Percentiles rank a stretch among this genome's conserved stretches.
Conservation (phyloP, 257 asterid genomes). For the Eucommia ulmoides region DNA sequence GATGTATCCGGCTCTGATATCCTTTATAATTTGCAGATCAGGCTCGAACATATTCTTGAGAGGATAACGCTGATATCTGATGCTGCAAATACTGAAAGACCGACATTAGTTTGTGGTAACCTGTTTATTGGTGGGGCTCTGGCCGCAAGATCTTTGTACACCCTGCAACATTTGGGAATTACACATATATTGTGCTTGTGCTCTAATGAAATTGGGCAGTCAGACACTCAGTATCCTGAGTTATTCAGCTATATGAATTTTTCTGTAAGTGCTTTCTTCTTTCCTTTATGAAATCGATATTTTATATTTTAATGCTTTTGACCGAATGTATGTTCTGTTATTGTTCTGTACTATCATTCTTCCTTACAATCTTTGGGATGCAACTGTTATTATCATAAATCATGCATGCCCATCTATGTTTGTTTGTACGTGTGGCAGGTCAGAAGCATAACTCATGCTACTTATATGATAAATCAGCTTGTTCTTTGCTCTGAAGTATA, state of each 20-base stretch:
- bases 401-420: no score
- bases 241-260: constrained; percentile 73
- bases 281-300: no score
- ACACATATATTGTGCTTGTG: constrained; percentile 88
- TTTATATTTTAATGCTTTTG: no score
- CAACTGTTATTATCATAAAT: no score
- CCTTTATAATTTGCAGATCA: constrained; percentile 42
- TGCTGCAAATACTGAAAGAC: constrained; percentile 93
- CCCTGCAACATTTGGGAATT: constrained; percentile 79
- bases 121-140: constrained; percentile 92
- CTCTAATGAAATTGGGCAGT: constrained; percentile 93
- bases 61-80: constrained; percentile 76
- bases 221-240: constrained; percentile 86
- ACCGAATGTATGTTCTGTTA: no score
- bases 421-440: no score
- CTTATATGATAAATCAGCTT: no score
- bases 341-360: no score
- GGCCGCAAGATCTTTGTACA: constrained; percentile 88
- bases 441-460: no score
- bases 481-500: no score
- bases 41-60: constrained; percentile 97
- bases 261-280: constrained; percentile 61
- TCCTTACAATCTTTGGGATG: no score
- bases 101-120: constrained; percentile 43
- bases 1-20: neutral